Conservation (phyloP, 2,329 filamentous ascomycete genomes). For the Hypocreales sp. region DNA sequence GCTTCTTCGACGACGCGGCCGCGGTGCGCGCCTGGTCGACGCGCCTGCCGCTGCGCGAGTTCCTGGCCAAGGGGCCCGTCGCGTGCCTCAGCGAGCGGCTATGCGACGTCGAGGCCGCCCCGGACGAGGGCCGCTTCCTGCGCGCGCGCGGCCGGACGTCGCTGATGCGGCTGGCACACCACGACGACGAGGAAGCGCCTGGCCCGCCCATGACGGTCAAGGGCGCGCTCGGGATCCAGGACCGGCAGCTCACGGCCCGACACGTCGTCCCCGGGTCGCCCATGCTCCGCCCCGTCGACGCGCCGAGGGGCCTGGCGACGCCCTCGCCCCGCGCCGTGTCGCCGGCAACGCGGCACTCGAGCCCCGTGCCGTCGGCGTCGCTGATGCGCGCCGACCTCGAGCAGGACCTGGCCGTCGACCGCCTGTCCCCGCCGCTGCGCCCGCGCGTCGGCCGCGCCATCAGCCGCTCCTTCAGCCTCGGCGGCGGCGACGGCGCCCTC, state of each 20-base stretch:
- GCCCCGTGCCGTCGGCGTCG: constrained; percentile 14
- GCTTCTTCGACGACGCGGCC: constrained; percentile 40
- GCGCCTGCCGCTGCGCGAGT: constrained; percentile 34
- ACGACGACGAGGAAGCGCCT: constrained; percentile 2
- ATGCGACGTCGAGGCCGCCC: constrained; percentile 19
- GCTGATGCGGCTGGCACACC: constrained; percentile 8
- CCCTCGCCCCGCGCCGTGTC: constrained; percentile 12
- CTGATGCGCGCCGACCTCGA: constrained; percentile 19
- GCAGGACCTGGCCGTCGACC: constrained; percentile 21
- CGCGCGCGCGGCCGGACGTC: constrained; percentile 12
- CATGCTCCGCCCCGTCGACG: constrained; percentile 14
- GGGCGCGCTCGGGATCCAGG: constrained; percentile 18
- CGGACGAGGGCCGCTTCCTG: constrained; percentile 14
- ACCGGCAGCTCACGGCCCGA: constrained; percentile 6
- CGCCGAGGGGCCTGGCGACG: constrained; percentile 2
- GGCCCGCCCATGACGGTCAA: constrained; percentile 7
- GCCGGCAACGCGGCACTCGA: constrained; percentile 14
- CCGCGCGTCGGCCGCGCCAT: constrained; percentile 14
- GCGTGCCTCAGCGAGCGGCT: constrained; percentile 37
- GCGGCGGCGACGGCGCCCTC: constrained; percentile 13
- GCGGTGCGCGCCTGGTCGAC: constrained; percentile 30
- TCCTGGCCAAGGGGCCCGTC: constrained; percentile 38
- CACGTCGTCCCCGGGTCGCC: constrained; percentile 13
- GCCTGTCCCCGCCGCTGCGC: constrained; percentile 18
- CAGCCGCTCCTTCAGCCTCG: constrained; percentile 19